A percentile compares a stretch with the other conserved stretches of the same genome.
These are phyloP conservation scores for Wickerhamiella australiensis DNA, from an alignment of 805 yeast genomes.

Conservation along the genomic window DNA sequence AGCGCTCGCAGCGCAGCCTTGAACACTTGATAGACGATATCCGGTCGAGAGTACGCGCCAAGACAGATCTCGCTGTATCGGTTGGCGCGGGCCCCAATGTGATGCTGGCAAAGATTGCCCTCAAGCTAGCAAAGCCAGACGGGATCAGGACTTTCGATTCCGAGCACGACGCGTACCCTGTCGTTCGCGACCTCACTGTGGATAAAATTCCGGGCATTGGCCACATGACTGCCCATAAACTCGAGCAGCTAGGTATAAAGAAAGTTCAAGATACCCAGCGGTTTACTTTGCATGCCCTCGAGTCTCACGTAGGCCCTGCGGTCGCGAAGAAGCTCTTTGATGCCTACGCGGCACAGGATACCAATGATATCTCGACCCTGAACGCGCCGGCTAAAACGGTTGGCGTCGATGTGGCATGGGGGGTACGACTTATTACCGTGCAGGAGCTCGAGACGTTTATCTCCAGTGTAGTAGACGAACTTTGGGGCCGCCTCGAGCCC, in stretches of 20 bases:
- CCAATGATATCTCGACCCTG: conserved; percentile 35
- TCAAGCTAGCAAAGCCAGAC: conserved; percentile 68
- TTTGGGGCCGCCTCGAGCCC: conserved; percentile 38
- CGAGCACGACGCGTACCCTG: conserved; percentile 24
- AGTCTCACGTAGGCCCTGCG: conserved; percentile 50
- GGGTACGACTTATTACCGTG: conserved; percentile 56
- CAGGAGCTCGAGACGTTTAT: conserved; percentile 56
- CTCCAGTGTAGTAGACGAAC: conserved; percentile 44
- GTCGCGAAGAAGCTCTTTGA: conserved; percentile 53
- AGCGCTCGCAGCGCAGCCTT: conserved; percentile 17
- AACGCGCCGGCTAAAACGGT: conserved; percentile 50
- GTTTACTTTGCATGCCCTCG: conserved; percentile 31
- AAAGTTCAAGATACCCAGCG: conserved; percentile 33
- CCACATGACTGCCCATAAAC: conserved; percentile 33
- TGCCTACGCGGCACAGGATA: conserved; percentile 56
- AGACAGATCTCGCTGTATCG: conserved; percentile 58
- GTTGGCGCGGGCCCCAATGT: conserved; percentile 69
- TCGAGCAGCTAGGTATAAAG: conserved; percentile 31
- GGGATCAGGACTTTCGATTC: conserved; percentile 38
- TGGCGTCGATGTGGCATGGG: conserved; percentile 85
- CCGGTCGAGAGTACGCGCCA: conserved; percentile 32
- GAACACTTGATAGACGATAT: conserved; percentile 27
- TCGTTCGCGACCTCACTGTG: conserved; percentile 31
- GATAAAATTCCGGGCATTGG: conserved; percentile 37
- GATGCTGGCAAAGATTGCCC: conserved; percentile 62